Percentiles rank a stretch among this genome's conserved stretches.
Conservation (phyloP, 1,284 basidiomycete genomes). For the Gastroboletus turbinatus region DNA sequence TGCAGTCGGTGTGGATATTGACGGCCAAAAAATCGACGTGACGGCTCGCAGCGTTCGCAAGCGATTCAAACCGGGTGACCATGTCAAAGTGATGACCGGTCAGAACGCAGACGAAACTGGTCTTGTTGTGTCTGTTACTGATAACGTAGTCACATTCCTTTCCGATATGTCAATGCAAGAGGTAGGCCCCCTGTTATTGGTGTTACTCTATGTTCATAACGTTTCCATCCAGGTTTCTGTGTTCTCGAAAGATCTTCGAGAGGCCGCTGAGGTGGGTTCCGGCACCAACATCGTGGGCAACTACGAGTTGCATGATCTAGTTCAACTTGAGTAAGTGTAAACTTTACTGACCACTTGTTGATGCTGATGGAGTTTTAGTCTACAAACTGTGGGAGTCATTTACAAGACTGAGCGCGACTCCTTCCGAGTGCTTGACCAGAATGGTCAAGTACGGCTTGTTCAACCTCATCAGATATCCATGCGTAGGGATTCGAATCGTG, state of each 20-base stretch:
- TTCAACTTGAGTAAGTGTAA: constrained; percentile 85
- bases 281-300: constrained; percentile 88
- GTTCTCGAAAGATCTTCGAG: constrained; percentile 96
- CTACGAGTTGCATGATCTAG: constrained; percentile 95
- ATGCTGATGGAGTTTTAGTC: constrained; percentile 43
- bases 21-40: constrained; percentile 84
- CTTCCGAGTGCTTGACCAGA: constrained; percentile 95
- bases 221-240: constrained; percentile 72
- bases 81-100: constrained; percentile 97
- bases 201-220: not conserved
- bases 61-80: constrained; percentile 94
- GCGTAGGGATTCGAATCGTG: constrained; percentile 79
- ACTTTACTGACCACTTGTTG: constrained; percentile 2
- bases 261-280: constrained; percentile 94
- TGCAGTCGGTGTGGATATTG: constrained; percentile 79
- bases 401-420: constrained; percentile 96
- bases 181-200: constrained; percentile 40
- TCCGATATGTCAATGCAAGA: constrained; percentile 98
- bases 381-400: constrained; percentile 94
- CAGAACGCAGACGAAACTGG: constrained; percentile 96
- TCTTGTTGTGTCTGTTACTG: constrained; percentile 89
- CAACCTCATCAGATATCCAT: constrained; percentile 94
- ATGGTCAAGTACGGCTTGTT: constrained; percentile 86
- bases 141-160: constrained; percentile 92
- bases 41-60: constrained; percentile 90